Evolutionary conservation across 148 eudicot genomes (phyloP).

Genomic region (Mesembryanthemum crystallinum): DNA sequence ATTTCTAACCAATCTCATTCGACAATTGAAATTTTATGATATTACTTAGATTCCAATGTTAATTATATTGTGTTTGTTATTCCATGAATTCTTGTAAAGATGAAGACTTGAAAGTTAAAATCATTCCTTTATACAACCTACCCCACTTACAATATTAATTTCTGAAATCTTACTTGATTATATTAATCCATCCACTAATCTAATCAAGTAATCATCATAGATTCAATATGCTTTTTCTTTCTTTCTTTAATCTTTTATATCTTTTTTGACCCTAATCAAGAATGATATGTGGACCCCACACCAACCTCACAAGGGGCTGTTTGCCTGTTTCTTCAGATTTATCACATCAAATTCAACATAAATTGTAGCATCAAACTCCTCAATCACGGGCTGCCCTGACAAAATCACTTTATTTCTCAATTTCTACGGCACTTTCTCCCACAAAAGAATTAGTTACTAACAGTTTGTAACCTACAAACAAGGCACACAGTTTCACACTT

Average conservation of each 20-base stretch:
- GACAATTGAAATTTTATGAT: background rate
- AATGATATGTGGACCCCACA: constrained; percentile 18
- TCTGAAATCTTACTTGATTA: background rate
- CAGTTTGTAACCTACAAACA: constrained; percentile 1
- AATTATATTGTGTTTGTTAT: too few species aligned
- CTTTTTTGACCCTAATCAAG: constrained; percentile 4
- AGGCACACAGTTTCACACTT: background rate
- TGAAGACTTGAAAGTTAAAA: background rate
- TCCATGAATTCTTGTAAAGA: background rate
- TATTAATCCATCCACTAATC: constrained; percentile 1
- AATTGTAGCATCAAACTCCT: constrained; percentile 22
- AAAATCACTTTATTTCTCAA: background rate
- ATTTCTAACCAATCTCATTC: background rate
- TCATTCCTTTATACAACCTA: background rate
- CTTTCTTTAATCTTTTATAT: background rate
- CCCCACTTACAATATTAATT: background rate
- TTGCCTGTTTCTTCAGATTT: background rate
- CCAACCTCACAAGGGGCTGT: background rate
- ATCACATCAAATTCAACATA: constrained; percentile 8
- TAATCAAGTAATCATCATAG: background rate
- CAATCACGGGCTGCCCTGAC: constrained; percentile 33
- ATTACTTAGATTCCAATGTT: background rate
- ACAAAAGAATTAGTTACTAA: constrained; percentile 22
- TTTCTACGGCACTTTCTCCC: background rate
- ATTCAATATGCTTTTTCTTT: background rate